Conservation (phyloP, 1,284 basidiomycete species). For the Sporisorium graminicola region DNA sequence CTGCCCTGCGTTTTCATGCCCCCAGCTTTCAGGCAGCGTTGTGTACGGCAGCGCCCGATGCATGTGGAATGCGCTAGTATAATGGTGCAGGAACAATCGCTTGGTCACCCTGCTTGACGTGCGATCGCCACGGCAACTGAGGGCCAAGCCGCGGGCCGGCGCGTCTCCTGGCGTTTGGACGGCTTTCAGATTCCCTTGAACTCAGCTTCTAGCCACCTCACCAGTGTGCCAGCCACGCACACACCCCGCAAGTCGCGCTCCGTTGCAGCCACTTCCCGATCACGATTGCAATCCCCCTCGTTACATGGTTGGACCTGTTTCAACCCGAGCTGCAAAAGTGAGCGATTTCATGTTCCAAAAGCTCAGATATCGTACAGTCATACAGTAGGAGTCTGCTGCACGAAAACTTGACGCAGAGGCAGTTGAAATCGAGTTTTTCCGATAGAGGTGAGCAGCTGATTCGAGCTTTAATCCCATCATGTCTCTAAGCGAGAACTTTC, state of each 20-base stretch:
- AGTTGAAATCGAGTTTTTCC: no score
- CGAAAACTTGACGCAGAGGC: no score
- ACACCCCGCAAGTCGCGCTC: neutral
- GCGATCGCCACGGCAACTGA: neutral
- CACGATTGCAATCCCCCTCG: neutral
- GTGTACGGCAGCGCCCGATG: neutral
- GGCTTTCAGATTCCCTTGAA: neutral
- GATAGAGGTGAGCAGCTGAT: neutral
- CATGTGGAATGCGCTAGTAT: neutral
- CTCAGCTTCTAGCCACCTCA: neutral
- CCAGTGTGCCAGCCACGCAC: neutral
- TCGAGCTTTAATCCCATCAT: neutral
- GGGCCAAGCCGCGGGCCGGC: neutral
- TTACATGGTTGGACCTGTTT: no score
- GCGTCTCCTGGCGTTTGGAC: neutral
- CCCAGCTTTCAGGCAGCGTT: no score
- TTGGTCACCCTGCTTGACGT: neutral
- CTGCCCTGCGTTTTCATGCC: no score
- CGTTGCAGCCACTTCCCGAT: no score
- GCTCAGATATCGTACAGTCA: no score
- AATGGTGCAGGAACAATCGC: neutral
- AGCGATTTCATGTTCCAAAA: no score
- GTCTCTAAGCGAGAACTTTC: neutral
- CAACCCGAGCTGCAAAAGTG: no score
- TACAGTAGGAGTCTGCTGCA: no score